Percentiles rank a stretch among this genome's conserved stretches.
Evolutionary conservation across 768 basidiomycete species (phyloP).

Genomic region (Fomitopsis pulvina): DNA sequence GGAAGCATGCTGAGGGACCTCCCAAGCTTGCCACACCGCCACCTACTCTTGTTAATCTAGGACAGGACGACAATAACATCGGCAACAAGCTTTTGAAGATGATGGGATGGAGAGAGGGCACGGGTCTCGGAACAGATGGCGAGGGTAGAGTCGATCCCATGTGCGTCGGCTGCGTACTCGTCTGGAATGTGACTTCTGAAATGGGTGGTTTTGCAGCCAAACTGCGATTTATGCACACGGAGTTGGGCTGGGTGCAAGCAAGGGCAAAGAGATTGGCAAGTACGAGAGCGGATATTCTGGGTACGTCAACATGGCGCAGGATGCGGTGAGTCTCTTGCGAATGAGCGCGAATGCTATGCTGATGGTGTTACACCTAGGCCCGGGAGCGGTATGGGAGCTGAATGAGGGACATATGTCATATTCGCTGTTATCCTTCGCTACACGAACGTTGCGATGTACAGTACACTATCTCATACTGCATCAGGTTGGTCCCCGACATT

Average conservation of each 20-base stretch:
- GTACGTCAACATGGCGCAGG: conserved; percentile 23
- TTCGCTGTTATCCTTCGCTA: background rate
- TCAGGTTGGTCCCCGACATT: no score
- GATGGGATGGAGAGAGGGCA: conserved; percentile 97
- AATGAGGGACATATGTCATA: background rate
- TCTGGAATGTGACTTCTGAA: background rate
- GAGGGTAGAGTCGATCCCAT: conserved; percentile 88
- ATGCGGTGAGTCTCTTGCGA: conserved; percentile 18
- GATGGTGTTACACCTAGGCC: conserved; percentile 20
- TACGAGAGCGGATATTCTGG: conserved; percentile 21
- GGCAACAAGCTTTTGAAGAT: conserved; percentile 93
- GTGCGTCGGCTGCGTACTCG: conserved; percentile 31
- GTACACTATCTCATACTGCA: no score
- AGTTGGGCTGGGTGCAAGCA: conserved; percentile 88
- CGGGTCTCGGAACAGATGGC: conserved; percentile 74
- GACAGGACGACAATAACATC: conserved; percentile 76
- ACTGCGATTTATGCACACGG: conserved; percentile 85
- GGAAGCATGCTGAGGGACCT: conserved; percentile 56
- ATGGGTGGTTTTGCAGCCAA: conserved; percentile 36
- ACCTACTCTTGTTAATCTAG: conserved; percentile 59
- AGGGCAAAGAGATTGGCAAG: conserved; percentile 67
- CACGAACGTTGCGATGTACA: background rate
- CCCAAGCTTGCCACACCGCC: conserved; percentile 55
- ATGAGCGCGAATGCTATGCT: background rate
- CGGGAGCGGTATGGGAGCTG: conserved; percentile 27